A percentile compares a stretch with the other conserved stretches of the same genome.
Evolutionary conservation across 306 rosid species (phyloP).

Genomic region (Trifolium subterraneum): DNA sequence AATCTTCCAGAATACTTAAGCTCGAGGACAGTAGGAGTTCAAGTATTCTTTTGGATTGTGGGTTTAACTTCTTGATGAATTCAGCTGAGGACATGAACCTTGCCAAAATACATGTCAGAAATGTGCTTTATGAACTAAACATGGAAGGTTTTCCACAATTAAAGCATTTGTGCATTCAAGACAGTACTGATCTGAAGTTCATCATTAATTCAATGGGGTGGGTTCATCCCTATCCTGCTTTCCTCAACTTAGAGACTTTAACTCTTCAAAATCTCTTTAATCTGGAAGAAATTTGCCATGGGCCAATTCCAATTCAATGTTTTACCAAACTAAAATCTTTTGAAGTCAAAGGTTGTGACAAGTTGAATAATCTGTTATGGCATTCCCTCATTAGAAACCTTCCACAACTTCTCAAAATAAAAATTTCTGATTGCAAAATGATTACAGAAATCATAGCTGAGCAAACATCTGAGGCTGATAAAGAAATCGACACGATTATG

Average conservation of each 20-base stretch:
- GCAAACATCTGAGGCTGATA: background rate
- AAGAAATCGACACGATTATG: background rate
- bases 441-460: background rate
- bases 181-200: background rate
- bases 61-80: background rate
- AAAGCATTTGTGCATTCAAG: background rate
- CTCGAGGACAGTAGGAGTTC: background rate
- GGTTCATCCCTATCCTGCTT: background rate
- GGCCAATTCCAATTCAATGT: background rate
- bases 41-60: background rate
- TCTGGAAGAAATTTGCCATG: background rate
- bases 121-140: background rate
- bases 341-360: conserved; percentile 10
- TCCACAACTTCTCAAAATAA: background rate
- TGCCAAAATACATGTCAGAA: background rate
- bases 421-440: background rate
- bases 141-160: background rate
- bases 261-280: background rate
- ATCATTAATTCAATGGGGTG: conserved; percentile 7
- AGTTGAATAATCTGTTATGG: conserved; percentile 16
- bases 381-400: background rate
- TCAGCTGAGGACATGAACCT: background rate
- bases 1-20: conserved; percentile 5
- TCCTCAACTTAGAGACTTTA: background rate
- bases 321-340: background rate